Evolutionary conservation across 352 stramenopile genomes (phyloP).

Genomic region (Phytophthora niederhauseri): DNA sequence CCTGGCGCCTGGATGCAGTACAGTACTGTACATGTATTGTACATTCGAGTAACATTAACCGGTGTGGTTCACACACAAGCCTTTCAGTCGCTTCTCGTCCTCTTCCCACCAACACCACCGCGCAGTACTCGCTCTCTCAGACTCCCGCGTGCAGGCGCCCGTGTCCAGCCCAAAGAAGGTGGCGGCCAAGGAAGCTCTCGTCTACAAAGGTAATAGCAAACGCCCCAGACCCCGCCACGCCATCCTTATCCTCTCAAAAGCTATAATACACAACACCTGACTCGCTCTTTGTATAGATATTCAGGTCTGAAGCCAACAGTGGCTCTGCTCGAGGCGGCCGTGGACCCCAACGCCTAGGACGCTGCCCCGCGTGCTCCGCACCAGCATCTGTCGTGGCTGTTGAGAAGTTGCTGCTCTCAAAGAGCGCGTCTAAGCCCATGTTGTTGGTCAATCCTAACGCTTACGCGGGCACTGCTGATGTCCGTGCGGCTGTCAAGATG

Average conservation of each 20-base stretch:
- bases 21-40: too few relatives aligned
- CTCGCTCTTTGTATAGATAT: constrained; percentile 9
- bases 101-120: constrained; percentile 33
- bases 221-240: neutral
- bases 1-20: too few relatives aligned
- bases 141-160: constrained; percentile 60
- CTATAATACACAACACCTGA: neutral
- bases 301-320: constrained; percentile 81
- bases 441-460: too few relatives aligned
- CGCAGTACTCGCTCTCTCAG: constrained; percentile 78
- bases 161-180: constrained; percentile 54
- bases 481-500: too few relatives aligned
- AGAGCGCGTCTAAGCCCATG: too few relatives aligned
- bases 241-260: constrained; percentile 12
- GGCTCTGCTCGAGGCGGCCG: constrained; percentile 67
- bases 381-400: constrained; percentile 42
- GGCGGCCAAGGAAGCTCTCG: constrained; percentile 56
- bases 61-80: too few relatives aligned
- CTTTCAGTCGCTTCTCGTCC: neutral
- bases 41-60: too few relatives aligned
- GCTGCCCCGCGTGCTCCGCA: constrained; percentile 76
- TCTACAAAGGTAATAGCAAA: constrained; percentile 63
- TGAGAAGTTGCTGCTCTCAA: too few relatives aligned
- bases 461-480: too few relatives aligned
- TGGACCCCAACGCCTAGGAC: constrained; percentile 89